Evolutionary conservation across 2,329 filamentous ascomycete species (phyloP), one percentile per base, ranked within the genome.

Genomic region (Hansfordia pulvinata): DNA sequence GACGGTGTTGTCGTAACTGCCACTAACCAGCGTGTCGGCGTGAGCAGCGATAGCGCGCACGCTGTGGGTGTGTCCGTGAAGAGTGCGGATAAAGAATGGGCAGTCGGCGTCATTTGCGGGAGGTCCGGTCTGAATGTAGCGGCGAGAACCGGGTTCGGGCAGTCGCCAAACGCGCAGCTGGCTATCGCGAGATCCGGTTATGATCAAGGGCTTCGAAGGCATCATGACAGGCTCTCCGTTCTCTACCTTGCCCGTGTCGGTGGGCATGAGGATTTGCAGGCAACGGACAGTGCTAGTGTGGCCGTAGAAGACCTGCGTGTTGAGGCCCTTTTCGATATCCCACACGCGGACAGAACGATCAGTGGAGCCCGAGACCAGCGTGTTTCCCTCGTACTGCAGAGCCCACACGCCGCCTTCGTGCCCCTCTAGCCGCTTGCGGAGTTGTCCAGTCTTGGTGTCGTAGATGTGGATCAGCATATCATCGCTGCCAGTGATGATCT

Each of bases 381-480:
- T 84, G 46, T 96, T 94, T 26, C 86, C 88, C 46, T 94, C 78
- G 47, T 96, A 98, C 50, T 96, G 86, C 28, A 98, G 58, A 17
- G 90, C 90, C 90, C 90, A 98, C 2, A 98, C 90, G 23, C 90
- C 90, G 18, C 90, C 90, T 51, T 98, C 90, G 40, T 98, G 90
- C 2, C 90, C 90, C 43, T 86, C 78, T 3, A 98, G 70, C 36
- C 79, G 83, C 44, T 75, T 83, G 25, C 81, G 72, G 19, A 93
- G 57, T 36, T 79, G 79, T 31, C 90, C 90, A 1, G 86, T 94
- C 55, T 90, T 92, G 9, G 90, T 96, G 46, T 96, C 86, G 50
- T 96, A 98, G 17, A 98, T 85, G 42, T 98, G 86, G 43, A 98
- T 98, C 35, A 94, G 76, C 4, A 86, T 93, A 47, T 98, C 90